A percentile compares a stretch with the other conserved stretches of the same genome.
These are phyloP conservation scores for Teratosphaeria epicoccoides DNA, from an alignment of 2,329 filamentous ascomycete species.

Conservation along the genomic window DNA sequence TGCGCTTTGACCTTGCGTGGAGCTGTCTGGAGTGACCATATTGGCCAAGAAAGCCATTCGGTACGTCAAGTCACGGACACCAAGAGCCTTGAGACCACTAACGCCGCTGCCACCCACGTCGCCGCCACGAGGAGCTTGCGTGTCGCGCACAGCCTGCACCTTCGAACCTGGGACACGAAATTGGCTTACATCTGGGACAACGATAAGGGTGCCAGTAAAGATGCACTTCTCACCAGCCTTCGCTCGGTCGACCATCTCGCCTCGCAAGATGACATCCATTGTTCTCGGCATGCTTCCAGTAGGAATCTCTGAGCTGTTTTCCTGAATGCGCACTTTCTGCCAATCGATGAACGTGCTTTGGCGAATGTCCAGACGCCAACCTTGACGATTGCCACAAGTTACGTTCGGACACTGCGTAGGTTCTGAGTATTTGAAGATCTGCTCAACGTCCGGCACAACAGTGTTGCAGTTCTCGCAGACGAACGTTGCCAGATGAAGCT, in stretches of 20 bases:
- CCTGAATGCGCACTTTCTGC: constrained; percentile 97
- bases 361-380: constrained; percentile 94
- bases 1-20: constrained; percentile 60
- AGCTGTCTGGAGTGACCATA: constrained; percentile 86
- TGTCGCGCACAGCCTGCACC: constrained; percentile 75
- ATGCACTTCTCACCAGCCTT: constrained; percentile 98
- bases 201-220: constrained; percentile 91
- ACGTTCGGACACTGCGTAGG: constrained; percentile 88
- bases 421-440: constrained; percentile 95
- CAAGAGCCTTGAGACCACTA: constrained; percentile 78
- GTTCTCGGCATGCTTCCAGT: constrained; percentile 98
- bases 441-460: constrained; percentile 81
- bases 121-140: constrained; percentile 54
- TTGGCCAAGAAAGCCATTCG: constrained; percentile 92
- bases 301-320: constrained; percentile 96
- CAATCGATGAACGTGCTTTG: constrained; percentile 98
- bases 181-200: constrained; percentile 93
- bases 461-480: constrained; percentile 79
- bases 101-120: constrained; percentile 80
- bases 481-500: constrained; percentile 86
- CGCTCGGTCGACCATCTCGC: constrained; percentile 93
- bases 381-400: constrained; percentile 75
- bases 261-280: constrained; percentile 90
- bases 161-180: constrained; percentile 77
- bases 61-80: constrained; percentile 91